These are phyloP conservation scores for Achlya hypogyna DNA, from an alignment of 352 stramenopile genomes.

Conservation along the genomic window DNA sequence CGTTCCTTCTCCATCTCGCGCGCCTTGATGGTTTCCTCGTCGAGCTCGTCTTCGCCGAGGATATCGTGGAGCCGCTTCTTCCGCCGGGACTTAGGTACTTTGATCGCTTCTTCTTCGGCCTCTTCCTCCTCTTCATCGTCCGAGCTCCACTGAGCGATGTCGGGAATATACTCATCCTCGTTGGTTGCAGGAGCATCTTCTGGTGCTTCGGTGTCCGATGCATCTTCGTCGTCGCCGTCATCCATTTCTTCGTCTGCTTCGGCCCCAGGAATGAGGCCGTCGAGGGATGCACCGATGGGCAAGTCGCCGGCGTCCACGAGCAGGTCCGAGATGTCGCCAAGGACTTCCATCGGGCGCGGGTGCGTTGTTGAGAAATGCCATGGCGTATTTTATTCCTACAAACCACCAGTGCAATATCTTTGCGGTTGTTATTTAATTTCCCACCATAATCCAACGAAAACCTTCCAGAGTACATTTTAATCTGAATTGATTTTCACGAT, in stretches of 20 bases:
- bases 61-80: slow-evolving; percentile 57
- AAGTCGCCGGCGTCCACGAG: neutral
- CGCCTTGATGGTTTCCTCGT: slow-evolving; percentile 45
- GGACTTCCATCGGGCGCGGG: slow-evolving; percentile 8
- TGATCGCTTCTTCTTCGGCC: slow-evolving; percentile 22
- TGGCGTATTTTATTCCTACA: neutral
- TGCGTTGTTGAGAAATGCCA: neutral
- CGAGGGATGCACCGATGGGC: neutral
- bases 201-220: slow-evolving; percentile 12
- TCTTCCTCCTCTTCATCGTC: slow-evolving; percentile 12
- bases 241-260: neutral
- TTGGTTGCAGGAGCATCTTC: slow-evolving; percentile 25
- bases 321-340: slow-evolving; percentile 18
- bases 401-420: neutral
- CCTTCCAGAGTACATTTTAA: neutral
- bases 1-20: slow-evolving; percentile 55
- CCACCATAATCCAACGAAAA: neutral
- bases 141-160: slow-evolving; percentile 18
- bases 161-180: slow-evolving; percentile 11
- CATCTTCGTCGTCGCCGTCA: slow-evolving; percentile 16
- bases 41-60: slow-evolving; percentile 57
- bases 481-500: too few species aligned
- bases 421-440: neutral
- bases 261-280: neutral
- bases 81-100: slow-evolving; percentile 27